These are phyloP conservation scores for Solanum bulbocastanum DNA, from an alignment of 257 asterid genomes.

Conservation along the genomic window DNA sequence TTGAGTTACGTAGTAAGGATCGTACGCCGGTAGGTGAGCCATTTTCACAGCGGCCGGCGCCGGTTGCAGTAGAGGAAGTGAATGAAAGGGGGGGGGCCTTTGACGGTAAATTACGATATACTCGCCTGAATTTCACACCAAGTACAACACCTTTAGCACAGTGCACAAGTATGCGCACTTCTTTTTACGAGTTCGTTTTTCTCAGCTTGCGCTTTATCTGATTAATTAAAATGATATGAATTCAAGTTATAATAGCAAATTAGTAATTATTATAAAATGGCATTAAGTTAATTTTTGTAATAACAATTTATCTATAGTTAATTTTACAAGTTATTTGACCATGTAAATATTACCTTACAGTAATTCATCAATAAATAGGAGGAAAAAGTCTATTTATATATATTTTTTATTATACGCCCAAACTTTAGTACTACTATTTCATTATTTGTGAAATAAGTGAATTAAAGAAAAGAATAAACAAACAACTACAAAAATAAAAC, in stretches of 20 bases:
- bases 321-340: background rate
- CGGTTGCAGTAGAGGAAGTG: background rate
- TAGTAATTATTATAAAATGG: background rate
- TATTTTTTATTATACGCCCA: background rate
- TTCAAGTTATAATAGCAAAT: background rate
- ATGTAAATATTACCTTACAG: background rate
- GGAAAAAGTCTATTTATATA: background rate
- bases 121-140: background rate
- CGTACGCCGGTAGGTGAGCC: constrained; percentile 65
- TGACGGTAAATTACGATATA: background rate
- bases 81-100: background rate
- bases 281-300: background rate
- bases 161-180: background rate
- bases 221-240: background rate
- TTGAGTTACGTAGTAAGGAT: constrained; percentile 47
- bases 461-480: too few species aligned
- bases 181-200: background rate
- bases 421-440: too few species aligned
- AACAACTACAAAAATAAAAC: background rate
- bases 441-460: too few species aligned
- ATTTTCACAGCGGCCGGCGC: background rate
- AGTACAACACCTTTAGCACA: background rate
- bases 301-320: background rate
- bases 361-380: background rate
- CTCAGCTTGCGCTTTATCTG: background rate